Evolutionary conservation across 352 stramenopile species (phyloP).

Genomic region (Phytophthora meadii): DNA sequence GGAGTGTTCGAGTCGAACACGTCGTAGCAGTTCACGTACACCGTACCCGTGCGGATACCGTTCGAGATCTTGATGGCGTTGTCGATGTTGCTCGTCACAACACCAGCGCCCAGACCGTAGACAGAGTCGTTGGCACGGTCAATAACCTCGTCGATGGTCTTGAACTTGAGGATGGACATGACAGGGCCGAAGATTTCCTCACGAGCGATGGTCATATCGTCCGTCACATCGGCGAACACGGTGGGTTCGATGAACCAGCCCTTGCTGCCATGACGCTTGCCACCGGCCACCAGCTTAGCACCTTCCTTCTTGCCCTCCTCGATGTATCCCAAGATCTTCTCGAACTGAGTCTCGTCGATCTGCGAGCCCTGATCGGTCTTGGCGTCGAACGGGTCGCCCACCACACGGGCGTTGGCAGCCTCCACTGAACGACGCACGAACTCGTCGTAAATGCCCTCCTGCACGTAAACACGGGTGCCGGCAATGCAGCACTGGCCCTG

Average conservation of each 20-base stretch:
- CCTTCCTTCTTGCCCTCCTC: slow-evolving; percentile 80
- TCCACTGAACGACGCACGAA: slow-evolving; percentile 71
- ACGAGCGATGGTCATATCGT: slow-evolving; percentile 45
- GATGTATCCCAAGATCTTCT: slow-evolving; percentile 88
- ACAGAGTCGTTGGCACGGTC: slow-evolving; percentile 79
- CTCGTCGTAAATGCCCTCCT: slow-evolving; percentile 85
- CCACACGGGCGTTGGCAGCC: slow-evolving; percentile 49
- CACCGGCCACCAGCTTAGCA: slow-evolving; percentile 76
- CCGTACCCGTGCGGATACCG: slow-evolving; percentile 87
- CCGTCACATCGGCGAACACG: slow-evolving; percentile 81
- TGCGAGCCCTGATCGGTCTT: slow-evolving; percentile 56
- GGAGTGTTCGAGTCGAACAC: slow-evolving; percentile 83
- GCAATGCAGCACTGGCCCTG: slow-evolving; percentile 90
- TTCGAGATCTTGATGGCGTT: slow-evolving; percentile 87
- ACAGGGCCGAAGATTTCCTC: slow-evolving; percentile 1
- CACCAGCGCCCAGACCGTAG: slow-evolving; percentile 87
- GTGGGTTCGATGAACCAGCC: slow-evolving; percentile 93
- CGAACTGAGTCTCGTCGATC: slow-evolving; percentile 66
- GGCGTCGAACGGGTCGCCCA: slow-evolving; percentile 62
- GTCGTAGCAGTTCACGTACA: slow-evolving; percentile 95
- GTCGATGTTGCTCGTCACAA: slow-evolving; percentile 89
- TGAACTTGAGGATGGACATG: slow-evolving; percentile 6
- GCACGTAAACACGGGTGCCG: slow-evolving; percentile 81
- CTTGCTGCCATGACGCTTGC: slow-evolving; percentile 61
- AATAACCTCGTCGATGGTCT: slow-evolving; percentile 68